phyloP scores from a whole-genome alignment of 495 filamentous ascomycete species.

The Aspergillus cavernicola region DNA sequence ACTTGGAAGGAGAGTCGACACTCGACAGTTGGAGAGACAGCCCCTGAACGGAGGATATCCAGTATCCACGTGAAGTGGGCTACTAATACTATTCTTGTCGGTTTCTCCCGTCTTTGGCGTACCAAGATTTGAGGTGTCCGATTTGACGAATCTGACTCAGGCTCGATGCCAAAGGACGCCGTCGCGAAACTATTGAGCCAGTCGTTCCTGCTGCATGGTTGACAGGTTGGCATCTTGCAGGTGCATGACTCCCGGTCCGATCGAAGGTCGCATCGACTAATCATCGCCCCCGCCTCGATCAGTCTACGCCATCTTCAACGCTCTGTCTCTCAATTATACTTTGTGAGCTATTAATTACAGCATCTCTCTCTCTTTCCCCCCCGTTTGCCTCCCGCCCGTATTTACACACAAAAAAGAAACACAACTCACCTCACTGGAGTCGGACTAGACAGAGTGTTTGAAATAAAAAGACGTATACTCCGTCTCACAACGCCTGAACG shows the following conservation, averaged over 20 bases:
- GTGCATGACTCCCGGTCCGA: conserved; percentile 1
- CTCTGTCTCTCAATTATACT: conserved; percentile 1
- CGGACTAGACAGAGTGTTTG: too few relatives aligned
- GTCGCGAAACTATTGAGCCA: conserved; percentile 5
- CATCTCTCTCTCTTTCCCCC: background rate
- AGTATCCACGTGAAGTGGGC: conserved; percentile 17
- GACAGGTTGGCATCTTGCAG: conserved; percentile 10
- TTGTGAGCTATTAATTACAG: background rate
- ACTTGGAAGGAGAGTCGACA: background rate
- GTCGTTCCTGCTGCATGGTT: conserved; percentile 14
- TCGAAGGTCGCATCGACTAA: conserved; percentile 9
- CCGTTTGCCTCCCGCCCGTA: too few relatives aligned
- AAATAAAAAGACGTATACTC: too few relatives aligned
- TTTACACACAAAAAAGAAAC: too few relatives aligned
- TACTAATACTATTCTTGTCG: conserved; percentile 8
- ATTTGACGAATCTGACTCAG: conserved; percentile 17
- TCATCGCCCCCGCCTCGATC: background rate
- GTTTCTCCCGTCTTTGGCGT: conserved; percentile 19
- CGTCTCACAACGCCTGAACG: too few relatives aligned
- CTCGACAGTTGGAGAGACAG: background rate
- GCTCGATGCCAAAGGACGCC: conserved; percentile 9
- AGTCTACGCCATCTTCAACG: background rate
- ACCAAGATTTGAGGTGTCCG: conserved; percentile 21
- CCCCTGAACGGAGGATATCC: conserved; percentile 4
- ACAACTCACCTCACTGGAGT: too few relatives aligned